A percentile compares a stretch with the other conserved stretches of the same genome.
Conservation (phyloP, 1,284 basidiomycete genomes). For the Leccinum pachyderme region DNA sequence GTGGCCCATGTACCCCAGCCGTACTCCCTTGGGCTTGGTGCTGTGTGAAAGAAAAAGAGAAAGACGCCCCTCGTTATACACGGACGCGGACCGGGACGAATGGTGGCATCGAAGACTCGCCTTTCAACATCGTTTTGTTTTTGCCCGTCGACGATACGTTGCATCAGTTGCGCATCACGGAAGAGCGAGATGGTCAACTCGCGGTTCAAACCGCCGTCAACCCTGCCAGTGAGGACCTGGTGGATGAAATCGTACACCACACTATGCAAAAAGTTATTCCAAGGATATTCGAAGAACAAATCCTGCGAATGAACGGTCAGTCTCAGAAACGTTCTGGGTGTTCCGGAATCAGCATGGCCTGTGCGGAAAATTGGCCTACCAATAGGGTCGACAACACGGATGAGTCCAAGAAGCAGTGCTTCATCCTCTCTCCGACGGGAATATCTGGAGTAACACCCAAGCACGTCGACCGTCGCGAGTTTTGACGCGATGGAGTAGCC, state of each 20-base stretch:
- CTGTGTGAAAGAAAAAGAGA: constrained; percentile 32
- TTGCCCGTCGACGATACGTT: constrained; percentile 84
- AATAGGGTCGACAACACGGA: constrained; percentile 73
- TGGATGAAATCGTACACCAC: constrained; percentile 96
- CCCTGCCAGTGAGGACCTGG: constrained; percentile 88
- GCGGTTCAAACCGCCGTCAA: constrained; percentile 76
- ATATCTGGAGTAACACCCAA: constrained; percentile 29
- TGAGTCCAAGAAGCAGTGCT: constrained; percentile 70
- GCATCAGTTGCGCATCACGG: constrained; percentile 73
- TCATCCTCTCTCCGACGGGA: constrained; percentile 75
- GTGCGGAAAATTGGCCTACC: constrained; percentile 42
- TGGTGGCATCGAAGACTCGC: constrained; percentile 40
- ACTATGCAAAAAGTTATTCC: constrained; percentile 98
- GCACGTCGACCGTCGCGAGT: constrained; percentile 45
- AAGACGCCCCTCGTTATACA: constrained; percentile 9
- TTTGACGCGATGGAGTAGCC: constrained; percentile 50
- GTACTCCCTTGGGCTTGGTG: constrained; percentile 65
- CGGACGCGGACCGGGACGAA: constrained; percentile 3
- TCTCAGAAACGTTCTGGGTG: no score
- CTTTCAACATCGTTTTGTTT: constrained; percentile 71
- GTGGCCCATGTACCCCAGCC: constrained; percentile 96
- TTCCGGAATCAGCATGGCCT: neutral
- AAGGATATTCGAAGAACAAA: constrained; percentile 93
- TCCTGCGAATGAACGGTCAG: constrained; percentile 47
- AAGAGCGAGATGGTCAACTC: constrained; percentile 82